phyloP scores from a whole-genome alignment of 2,329 filamentous ascomycete genomes.

The Apiospora arundinis region DNA sequence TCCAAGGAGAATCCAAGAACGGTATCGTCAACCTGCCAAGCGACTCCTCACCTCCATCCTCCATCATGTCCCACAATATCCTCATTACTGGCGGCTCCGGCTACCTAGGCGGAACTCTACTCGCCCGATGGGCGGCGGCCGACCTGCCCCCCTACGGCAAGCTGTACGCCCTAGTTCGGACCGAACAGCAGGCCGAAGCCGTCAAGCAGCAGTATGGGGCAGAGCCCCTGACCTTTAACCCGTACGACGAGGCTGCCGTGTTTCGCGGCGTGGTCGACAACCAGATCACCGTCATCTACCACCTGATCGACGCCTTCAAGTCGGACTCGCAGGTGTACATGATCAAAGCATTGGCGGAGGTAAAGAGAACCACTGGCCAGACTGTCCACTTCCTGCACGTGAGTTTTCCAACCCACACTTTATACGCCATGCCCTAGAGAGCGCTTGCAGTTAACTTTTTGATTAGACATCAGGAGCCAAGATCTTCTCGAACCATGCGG shows the following conservation, averaged over 20 bases:
- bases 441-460: too few relatives aligned
- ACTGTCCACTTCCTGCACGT: slow-evolving; percentile 57
- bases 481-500: slow-evolving; percentile 55
- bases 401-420: slow-evolving; percentile 21
- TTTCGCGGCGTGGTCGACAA: slow-evolving; percentile 46
- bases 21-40: not conserved
- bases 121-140: slow-evolving; percentile 45
- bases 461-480: slow-evolving; percentile 57
- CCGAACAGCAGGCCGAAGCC: slow-evolving; percentile 49
- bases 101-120: slow-evolving; percentile 58
- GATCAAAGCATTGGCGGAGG: slow-evolving; percentile 52
- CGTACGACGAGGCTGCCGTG: slow-evolving; percentile 44
- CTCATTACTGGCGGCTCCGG: slow-evolving; percentile 59
- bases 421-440: too few relatives aligned
- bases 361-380: slow-evolving; percentile 47
- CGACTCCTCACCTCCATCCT: not conserved
- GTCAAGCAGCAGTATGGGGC: slow-evolving; percentile 50
- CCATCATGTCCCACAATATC: slow-evolving; percentile 44
- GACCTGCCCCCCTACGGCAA: slow-evolving; percentile 49
- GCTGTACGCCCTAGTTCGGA: slow-evolving; percentile 55
- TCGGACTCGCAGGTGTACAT: slow-evolving; percentile 44
- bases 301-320: slow-evolving; percentile 49
- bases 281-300: slow-evolving; percentile 55
- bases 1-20: not conserved
- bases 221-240: slow-evolving; percentile 48